Base-by-base conservation (phyloP, 2,329 filamentous ascomycete species). In the Nothophaeocryptopus gaeumannii region DNA sequence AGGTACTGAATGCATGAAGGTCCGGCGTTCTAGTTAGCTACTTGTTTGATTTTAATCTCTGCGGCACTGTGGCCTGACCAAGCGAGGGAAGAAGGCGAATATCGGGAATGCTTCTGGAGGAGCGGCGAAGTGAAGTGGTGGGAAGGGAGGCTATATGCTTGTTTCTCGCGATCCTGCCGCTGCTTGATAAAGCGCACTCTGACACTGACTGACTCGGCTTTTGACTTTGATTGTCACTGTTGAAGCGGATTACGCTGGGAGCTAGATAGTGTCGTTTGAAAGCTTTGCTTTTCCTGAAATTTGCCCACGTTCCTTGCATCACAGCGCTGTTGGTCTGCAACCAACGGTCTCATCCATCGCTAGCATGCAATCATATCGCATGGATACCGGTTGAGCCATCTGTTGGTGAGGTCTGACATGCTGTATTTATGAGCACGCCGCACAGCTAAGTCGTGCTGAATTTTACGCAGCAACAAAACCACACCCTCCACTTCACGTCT, bases 61-160 rank as follows among this genome's bases (percentile, higher is more conserved):
- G 33, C 40, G 31, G 40, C 40, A 43, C 4, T 26, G 40, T 43
- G 37, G 41, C 41, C 41, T 45, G 41, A 45, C 41, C 41, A 14
- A 41, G 13, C 29, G 11, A 43, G 42, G 32, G 32, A 45, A 45
- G 42, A 45, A 15, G 42, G 42, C 33, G 42, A 38, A 45, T 26
- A 8, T 26, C 32, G 26, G 39, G 32, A 45, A 37, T 36, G 40
- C 20, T 26, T 26, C 20, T 26, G 13, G 30, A 39, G 14, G n/a
- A 16, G 40, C 33, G 41, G 41, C 13, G 35, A 14, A 15, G 15
- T 34, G 41, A 15, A 44, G 14, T 35, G 12, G 36, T 7, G 32
- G 33, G 32, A 31, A 35, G 42, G 42, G 42, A 45, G 42, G 42
- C n/a, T 45, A 45, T 45, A 45, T 45, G 42, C 42, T 45, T 30